Percentiles rank a stretch among this genome's conserved stretches.
Evolutionary conservation across 192 early-diverging fungal genomes (phyloP).

Genomic region (Coemansia javaensis): DNA sequence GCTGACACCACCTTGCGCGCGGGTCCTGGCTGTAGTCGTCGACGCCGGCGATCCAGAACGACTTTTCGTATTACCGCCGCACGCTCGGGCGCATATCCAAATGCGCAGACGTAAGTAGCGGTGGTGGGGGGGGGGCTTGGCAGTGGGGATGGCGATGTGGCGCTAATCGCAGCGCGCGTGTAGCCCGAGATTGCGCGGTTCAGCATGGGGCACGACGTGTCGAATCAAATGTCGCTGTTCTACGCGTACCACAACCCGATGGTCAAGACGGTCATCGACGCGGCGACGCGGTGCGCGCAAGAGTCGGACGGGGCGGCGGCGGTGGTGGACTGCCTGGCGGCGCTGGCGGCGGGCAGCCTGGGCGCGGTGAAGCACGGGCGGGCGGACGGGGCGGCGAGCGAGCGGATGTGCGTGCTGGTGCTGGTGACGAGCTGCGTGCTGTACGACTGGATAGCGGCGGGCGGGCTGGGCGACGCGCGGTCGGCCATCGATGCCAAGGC

Average conservation of each 20-base stretch:
- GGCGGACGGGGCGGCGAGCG: slow-evolving; percentile 57
- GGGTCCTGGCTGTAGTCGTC: slow-evolving; percentile 23
- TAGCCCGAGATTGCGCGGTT: slow-evolving; percentile 54
- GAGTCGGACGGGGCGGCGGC: slow-evolving; percentile 45
- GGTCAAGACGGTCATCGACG: slow-evolving; percentile 81
- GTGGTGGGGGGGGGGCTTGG: too few relatives aligned
- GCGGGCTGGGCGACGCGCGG: slow-evolving; percentile 69
- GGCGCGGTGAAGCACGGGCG: slow-evolving; percentile 65
- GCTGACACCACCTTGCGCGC: background rate
- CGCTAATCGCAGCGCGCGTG: slow-evolving; percentile 1
- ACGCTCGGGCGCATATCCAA: slow-evolving; percentile 76
- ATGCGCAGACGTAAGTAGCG: slow-evolving; percentile 55
- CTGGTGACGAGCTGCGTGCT: slow-evolving; percentile 85
- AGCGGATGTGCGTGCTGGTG: slow-evolving; percentile 74
- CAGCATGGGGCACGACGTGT: slow-evolving; percentile 76
- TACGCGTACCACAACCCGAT: slow-evolving; percentile 94
- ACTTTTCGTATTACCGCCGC: slow-evolving; percentile 95
- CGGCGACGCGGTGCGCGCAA: slow-evolving; percentile 64
- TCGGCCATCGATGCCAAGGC: slow-evolving; percentile 76
- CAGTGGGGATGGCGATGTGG: too few relatives aligned
- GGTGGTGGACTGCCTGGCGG: slow-evolving; percentile 69
- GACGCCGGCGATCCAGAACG: slow-evolving; percentile 77
- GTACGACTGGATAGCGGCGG: slow-evolving; percentile 83
- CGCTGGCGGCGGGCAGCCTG: slow-evolving; percentile 73
- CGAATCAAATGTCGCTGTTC: slow-evolving; percentile 94